These are phyloP conservation scores for Panus rudis DNA, from an alignment of 768 basidiomycete genomes.

Conservation along the genomic window DNA sequence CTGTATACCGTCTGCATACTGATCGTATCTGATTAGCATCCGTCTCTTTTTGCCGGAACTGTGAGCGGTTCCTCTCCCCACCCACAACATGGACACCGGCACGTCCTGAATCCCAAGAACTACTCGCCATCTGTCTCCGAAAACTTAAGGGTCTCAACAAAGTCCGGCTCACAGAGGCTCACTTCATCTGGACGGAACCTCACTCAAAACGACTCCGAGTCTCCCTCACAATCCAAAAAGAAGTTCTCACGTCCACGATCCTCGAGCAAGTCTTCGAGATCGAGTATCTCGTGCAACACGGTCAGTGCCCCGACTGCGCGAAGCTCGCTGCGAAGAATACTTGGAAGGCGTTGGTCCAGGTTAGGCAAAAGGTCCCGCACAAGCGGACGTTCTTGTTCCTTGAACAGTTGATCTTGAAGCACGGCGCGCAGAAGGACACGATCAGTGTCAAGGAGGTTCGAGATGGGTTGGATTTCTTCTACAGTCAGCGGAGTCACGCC, in stretches of 20 bases:
- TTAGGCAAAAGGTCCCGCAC: conserved; percentile 97
- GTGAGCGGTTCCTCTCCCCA: conserved; percentile 91
- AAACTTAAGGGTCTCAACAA: conserved; percentile 92
- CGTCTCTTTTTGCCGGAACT: conserved; percentile 90
- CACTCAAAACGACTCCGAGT: conserved; percentile 91
- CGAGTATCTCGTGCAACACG: conserved; percentile 90
- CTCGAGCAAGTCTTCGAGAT: conserved; percentile 97
- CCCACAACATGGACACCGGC: conserved; percentile 82
- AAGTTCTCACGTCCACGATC: conserved; percentile 91
- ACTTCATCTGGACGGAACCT: conserved; percentile 99
- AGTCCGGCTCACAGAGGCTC: conserved; percentile 95
- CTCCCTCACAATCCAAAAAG: conserved; percentile 97
- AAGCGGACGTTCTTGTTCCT: conserved; percentile 97
- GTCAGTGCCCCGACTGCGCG: conserved; percentile 92
- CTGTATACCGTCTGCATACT: neutral
- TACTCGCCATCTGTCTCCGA: conserved; percentile 90
- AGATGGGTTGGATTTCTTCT: conserved; percentile 97
- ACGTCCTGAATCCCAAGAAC: conserved; percentile 84
- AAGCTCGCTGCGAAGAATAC: conserved; percentile 97
- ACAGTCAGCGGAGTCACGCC: conserved; percentile 82
- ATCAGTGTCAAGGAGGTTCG: conserved; percentile 87
- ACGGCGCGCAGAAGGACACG: conserved; percentile 94
- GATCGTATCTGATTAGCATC: conserved; percentile 44
- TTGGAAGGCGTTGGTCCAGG: conserved; percentile 96
- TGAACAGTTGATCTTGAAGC: conserved; percentile 95